These are phyloP conservation scores for Colletotrichum endophyticum DNA, from an alignment of 2,329 filamentous ascomycete genomes.

Conservation along the genomic window DNA sequence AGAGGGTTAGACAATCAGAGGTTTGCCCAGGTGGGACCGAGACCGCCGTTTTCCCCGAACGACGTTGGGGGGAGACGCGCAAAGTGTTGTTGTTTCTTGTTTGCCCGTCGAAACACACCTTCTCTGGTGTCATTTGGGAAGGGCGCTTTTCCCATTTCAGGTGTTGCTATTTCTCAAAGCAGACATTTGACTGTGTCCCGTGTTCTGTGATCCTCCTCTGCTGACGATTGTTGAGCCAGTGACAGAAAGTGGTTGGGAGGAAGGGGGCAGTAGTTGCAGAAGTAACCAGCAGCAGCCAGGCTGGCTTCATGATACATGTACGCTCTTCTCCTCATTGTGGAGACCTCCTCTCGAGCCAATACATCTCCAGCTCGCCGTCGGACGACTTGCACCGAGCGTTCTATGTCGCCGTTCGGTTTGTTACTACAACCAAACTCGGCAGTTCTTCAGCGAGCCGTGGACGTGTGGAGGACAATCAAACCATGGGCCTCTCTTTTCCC, in stretches of 20 bases:
- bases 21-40: constrained; percentile 15
- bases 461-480: not conserved
- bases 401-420: not conserved
- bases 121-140: not conserved
- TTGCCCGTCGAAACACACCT: not conserved
- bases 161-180: not conserved
- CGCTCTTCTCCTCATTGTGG: not conserved
- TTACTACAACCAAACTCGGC: not conserved
- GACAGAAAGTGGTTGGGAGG: not conserved
- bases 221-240: not conserved
- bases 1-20: constrained; percentile 11
- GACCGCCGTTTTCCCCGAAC: not conserved
- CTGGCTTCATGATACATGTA: constrained; percentile 13
- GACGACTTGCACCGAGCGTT: not conserved
- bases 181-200: not conserved
- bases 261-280: not conserved
- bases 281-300: not conserved
- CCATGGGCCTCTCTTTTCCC: not conserved
- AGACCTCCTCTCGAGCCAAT: not conserved
- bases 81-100: not conserved
- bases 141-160: constrained; percentile 10
- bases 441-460: constrained; percentile 3
- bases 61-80: not conserved
- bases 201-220: not conserved
- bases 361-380: not conserved